phyloP scores from a whole-genome alignment of 768 basidiomycete genomes.

The Russula olivacea region DNA sequence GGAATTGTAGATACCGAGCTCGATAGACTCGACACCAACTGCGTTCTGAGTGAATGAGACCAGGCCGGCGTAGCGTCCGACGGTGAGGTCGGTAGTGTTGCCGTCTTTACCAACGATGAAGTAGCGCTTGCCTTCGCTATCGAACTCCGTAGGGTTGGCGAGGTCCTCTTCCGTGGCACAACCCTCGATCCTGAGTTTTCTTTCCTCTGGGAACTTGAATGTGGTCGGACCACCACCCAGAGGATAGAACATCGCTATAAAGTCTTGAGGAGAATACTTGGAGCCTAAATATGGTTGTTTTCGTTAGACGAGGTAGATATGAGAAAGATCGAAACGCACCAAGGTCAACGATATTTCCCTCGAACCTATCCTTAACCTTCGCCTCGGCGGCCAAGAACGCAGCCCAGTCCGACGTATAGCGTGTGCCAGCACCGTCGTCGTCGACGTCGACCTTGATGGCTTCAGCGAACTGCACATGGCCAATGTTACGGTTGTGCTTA shows the following conservation, averaged over 20 bases:
- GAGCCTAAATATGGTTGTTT: constrained; percentile 6
- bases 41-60: background rate
- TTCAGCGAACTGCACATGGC: background rate
- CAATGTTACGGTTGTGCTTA: background rate
- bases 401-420: constrained; percentile 5
- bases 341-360: constrained; percentile 6
- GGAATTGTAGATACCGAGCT: constrained; percentile 1
- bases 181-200: background rate
- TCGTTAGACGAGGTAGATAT: background rate
- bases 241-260: background rate
- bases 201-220: background rate
- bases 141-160: background rate
- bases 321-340: constrained; percentile 1
- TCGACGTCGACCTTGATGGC: background rate
- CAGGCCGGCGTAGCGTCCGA: constrained; percentile 1
- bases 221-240: background rate
- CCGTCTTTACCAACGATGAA: constrained; percentile 1
- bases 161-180: background rate
- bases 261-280: background rate
- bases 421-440: background rate
- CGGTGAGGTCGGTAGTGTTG: background rate
- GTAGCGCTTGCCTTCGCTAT: constrained; percentile 5
- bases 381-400: background rate
- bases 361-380: background rate
- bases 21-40: background rate